Evolutionary conservation across 257 asterid genomes (phyloP).

Genomic region (Nicotiana sylvestris): DNA sequence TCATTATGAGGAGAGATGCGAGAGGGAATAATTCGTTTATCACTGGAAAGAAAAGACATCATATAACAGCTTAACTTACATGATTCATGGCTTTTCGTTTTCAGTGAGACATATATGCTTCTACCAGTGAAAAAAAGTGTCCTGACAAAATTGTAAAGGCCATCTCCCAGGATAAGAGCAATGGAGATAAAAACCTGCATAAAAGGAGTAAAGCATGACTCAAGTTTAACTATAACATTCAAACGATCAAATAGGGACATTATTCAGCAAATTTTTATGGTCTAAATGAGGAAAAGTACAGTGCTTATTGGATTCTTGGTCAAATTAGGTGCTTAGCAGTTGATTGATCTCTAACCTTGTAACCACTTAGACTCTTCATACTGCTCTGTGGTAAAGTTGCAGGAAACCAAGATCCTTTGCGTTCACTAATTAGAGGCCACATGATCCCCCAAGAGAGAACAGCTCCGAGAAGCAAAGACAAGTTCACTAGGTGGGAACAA

Average conservation of each 20-base stretch:
- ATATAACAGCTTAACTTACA: constrained; percentile 23
- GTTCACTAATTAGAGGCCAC: constrained; percentile 56
- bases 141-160: constrained; percentile 75
- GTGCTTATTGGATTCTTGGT: not conserved
- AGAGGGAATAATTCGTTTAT: not conserved
- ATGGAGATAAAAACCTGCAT: constrained; percentile 80
- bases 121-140: constrained; percentile 44
- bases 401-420: constrained; percentile 59
- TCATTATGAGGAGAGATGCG: not conserved
- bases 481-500: constrained; percentile 59
- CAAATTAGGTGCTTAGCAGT: no score
- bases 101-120: constrained; percentile 45
- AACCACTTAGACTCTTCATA: constrained; percentile 65
- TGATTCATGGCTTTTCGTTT: constrained; percentile 30
- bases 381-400: constrained; percentile 41
- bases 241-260: no score
- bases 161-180: constrained; percentile 81
- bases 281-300: not conserved
- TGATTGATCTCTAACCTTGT: constrained; percentile 35
- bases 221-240: not conserved
- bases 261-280: not conserved
- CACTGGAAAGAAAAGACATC: not conserved
- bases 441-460: constrained; percentile 64
- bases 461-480: constrained; percentile 64
- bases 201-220: not conserved